Percentiles rank a stretch among this genome's conserved stretches.
Conservation (phyloP, 129 eudicot genomes). For the Gnaphalium uliginosum region DNA sequence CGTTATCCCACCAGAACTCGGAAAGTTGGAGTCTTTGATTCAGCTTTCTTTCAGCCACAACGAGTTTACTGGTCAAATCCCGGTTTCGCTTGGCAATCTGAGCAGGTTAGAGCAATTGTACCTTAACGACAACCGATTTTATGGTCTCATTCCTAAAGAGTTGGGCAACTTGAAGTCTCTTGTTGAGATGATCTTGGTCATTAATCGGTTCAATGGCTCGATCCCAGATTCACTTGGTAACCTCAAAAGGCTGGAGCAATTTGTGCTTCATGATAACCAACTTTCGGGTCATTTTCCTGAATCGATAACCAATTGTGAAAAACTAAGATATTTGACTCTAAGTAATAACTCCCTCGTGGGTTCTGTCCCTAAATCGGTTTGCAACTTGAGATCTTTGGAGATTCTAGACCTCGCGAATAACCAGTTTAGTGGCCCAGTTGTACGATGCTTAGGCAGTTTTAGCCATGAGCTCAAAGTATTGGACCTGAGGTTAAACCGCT, state of each 20-base stretch:
- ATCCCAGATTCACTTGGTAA: constrained; percentile 37
- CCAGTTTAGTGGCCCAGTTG: constrained; percentile 29
- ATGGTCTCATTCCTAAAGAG: constrained; percentile 32
- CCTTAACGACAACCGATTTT: constrained; percentile 33
- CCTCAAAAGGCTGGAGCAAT: constrained; percentile 27
- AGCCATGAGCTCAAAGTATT: constrained; percentile 22
- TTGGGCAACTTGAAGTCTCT: constrained; percentile 33
- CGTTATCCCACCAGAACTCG: constrained; percentile 27
- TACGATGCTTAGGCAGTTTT: constrained; percentile 36
- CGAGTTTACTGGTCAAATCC: constrained; percentile 23
- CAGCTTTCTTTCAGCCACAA: constrained; percentile 31
- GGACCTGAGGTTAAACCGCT: constrained; percentile 21
- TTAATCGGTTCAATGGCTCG: constrained; percentile 22
- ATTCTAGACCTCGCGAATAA: constrained; percentile 34
- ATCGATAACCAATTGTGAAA: constrained; percentile 20
- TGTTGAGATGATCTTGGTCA: constrained; percentile 20
- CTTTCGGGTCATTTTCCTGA: constrained; percentile 33
- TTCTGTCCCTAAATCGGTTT: constrained; percentile 28
- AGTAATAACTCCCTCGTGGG: constrained; percentile 29
- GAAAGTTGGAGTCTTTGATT: constrained; percentile 24
- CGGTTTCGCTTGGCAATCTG: constrained; percentile 25
- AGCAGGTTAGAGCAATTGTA: constrained; percentile 28
- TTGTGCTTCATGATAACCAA: constrained; percentile 34
- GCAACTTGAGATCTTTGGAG: constrained; percentile 27
- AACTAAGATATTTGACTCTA: constrained; percentile 20